Percentiles rank a stretch among this genome's conserved stretches.
These are phyloP conservation scores for Didymella glomerata DNA, from an alignment of 2,329 filamentous ascomycete genomes.

Conservation along the genomic window DNA sequence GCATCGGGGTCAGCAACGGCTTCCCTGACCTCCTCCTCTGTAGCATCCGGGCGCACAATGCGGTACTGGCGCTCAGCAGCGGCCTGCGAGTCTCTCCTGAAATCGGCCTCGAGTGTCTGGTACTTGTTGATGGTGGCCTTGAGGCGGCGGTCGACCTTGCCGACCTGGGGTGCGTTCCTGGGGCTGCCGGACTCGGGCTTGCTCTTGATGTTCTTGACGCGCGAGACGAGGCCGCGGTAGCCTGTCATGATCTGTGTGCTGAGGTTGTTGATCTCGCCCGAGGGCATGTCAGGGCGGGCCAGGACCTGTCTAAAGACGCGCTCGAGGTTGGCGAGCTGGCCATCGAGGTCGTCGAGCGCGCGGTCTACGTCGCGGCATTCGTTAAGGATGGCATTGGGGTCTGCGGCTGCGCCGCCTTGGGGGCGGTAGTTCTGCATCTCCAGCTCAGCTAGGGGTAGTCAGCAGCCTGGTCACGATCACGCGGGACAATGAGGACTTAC, in stretches of 20 bases:
- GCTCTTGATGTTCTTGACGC: constrained; percentile 83
- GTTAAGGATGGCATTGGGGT: constrained; percentile 82
- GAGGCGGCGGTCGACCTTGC: constrained; percentile 78
- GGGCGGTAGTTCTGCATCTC: constrained; percentile 72
- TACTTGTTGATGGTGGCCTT: constrained; percentile 83
- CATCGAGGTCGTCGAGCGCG: constrained; percentile 77
- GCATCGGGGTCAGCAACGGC: constrained; percentile 77
- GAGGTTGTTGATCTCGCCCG: constrained; percentile 75
- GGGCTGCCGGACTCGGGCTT: constrained; percentile 76
- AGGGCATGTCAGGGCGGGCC: constrained; percentile 76
- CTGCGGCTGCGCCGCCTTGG: constrained; percentile 40
- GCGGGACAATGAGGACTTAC: constrained; percentile 43
- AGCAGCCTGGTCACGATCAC: constrained; percentile 27
- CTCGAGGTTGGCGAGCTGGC: constrained; percentile 75
- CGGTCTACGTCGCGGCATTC: constrained; percentile 82
- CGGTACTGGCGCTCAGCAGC: constrained; percentile 90
- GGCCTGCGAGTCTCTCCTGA: constrained; percentile 80
- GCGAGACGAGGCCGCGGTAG: constrained; percentile 80
- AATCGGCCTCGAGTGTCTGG: constrained; percentile 80
- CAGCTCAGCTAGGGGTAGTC: constrained; percentile 54
- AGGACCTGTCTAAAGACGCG: constrained; percentile 76
- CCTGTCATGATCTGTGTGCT: constrained; percentile 82
- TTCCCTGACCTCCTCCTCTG: constrained; percentile 77
- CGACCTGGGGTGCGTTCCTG: constrained; percentile 81
- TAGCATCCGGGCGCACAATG: constrained; percentile 84